Evolutionary conservation across 2,329 filamentous ascomycete genomes (phyloP).

Genomic region (Torrubiella hemipterigena): DNA sequence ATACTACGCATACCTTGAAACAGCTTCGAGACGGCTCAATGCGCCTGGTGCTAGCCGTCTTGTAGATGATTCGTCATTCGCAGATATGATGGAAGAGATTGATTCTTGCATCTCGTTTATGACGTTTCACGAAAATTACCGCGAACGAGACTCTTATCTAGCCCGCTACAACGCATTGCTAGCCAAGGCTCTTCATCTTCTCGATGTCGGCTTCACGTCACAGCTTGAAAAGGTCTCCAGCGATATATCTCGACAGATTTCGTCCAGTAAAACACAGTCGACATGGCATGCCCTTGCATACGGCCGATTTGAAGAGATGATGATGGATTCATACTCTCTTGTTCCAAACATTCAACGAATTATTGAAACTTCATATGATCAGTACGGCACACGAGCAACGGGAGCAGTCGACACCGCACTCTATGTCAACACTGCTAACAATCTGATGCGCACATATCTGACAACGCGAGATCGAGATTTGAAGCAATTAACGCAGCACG

Average conservation of each 20-base stretch:
- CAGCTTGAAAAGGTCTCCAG: constrained; percentile 39
- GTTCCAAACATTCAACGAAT: constrained; percentile 44
- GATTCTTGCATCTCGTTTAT: constrained; percentile 91
- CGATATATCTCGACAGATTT: constrained; percentile 43
- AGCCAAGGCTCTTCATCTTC: constrained; percentile 49
- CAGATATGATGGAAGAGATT: constrained; percentile 75
- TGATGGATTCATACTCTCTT: constrained; percentile 42
- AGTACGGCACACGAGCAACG: constrained; percentile 32
- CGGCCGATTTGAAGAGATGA: constrained; percentile 46
- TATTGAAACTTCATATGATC: constrained; percentile 38
- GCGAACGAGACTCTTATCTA: constrained; percentile 77
- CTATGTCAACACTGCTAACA: constrained; percentile 41
- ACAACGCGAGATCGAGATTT: constrained; percentile 41
- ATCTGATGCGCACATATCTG: constrained; percentile 42
- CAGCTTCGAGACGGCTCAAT: constrained; percentile 79
- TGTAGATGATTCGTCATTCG: constrained; percentile 74
- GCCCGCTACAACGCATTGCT: constrained; percentile 78
- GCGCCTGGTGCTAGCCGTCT: constrained; percentile 79
- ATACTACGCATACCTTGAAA: constrained; percentile 90
- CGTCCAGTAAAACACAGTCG: constrained; percentile 43
- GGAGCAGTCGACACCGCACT: constrained; percentile 33
- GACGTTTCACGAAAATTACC: constrained; percentile 72
- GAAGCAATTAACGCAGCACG: constrained; percentile 38
- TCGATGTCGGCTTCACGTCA: constrained; percentile 44
- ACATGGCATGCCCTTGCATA: constrained; percentile 48